phyloP scores from a whole-genome alignment of 2,329 filamentous ascomycete species.

The Cladosporium sp. region DNA sequence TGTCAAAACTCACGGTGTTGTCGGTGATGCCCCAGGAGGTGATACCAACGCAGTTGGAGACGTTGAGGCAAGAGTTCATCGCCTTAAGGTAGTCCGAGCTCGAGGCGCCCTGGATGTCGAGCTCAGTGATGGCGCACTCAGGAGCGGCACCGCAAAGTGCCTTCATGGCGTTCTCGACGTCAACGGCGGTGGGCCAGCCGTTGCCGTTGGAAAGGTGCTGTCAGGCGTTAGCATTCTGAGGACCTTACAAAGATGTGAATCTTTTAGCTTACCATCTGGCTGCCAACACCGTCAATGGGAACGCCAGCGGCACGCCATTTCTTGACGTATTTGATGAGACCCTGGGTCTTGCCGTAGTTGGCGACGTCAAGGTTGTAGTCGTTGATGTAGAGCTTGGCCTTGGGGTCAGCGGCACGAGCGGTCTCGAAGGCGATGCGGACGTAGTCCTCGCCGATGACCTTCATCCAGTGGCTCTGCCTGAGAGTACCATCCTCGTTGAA shows the following conservation, averaged over 20 bases:
- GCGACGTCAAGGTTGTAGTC: slow-evolving; percentile 65
- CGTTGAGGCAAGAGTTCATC: slow-evolving; percentile 57
- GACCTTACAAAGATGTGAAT: not conserved
- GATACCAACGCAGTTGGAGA: slow-evolving; percentile 63
- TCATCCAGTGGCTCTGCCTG: slow-evolving; percentile 63
- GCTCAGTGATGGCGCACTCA: slow-evolving; percentile 66
- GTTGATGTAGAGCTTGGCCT: slow-evolving; percentile 73
- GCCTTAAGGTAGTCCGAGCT: slow-evolving; percentile 58
- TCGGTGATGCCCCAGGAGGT: slow-evolving; percentile 40
- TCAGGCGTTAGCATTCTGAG: not conserved
- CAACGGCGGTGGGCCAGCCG: slow-evolving; percentile 40
- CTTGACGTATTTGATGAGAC: slow-evolving; percentile 60
- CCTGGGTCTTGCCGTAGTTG: slow-evolving; percentile 57
- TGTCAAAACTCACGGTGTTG: not conserved
- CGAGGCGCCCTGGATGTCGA: slow-evolving; percentile 63
- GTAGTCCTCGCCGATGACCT: slow-evolving; percentile 69
- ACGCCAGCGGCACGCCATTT: slow-evolving; percentile 63
- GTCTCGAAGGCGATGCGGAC: slow-evolving; percentile 69
- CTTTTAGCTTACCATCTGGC: slow-evolving; percentile 1
- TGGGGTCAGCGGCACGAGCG: slow-evolving; percentile 65
- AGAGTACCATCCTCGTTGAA: slow-evolving; percentile 63
- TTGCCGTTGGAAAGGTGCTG: slow-evolving; percentile 52
- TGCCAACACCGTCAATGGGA: slow-evolving; percentile 60
- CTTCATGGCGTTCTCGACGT: slow-evolving; percentile 52
- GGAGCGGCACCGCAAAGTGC: slow-evolving; percentile 52